Evolutionary conservation across 2,329 filamentous ascomycete species (phyloP), one percentile per base, ranked within the genome.

Genomic region (Fusarium pininemorale): DNA sequence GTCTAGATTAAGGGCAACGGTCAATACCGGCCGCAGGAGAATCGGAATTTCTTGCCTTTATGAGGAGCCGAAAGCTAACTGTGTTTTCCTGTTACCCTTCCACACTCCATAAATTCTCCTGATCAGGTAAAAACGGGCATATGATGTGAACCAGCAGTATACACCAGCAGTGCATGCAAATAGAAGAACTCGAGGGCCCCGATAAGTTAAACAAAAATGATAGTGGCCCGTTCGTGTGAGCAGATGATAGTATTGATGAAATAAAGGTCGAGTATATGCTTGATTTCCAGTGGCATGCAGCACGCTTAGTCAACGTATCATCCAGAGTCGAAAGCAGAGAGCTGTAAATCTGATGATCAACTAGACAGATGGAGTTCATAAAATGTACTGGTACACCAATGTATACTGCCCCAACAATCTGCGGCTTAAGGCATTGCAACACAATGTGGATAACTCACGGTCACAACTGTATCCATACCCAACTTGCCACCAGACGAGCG

Each of bases 391-490:
- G 41, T 22, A 20, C n/a, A 28, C 18, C 38, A 45, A 59, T 30
- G 22, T 32, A 20, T 24, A 37, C 38, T 38, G 30, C n/a, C 55
- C 30, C 20, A 38, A 13, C 11, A 42, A 18, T 20, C 24, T 42
- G 28, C n/a, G 13, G 32, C 32, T 37, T 6, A 50, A 64, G 28
- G 30, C 35, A 16, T 42, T 63, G 62, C 58, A 32, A 51, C 57
- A 70, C 70, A 59, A 60, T 26, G n/a, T 35, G 20, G 35, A 61
- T 38, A 51, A 38, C 22, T n/a, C 37, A 55, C 37, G 24, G 26
- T n/a, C 37, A 55, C 42, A 37, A 28, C 48, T 45, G 62, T 48
- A 55, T 50, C 58, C 28, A 63, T 73, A 55, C 53, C 66, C 53
- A 56, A 70, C 32, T 38, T 24, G 54, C 42, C 70, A 61, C 70